These are phyloP conservation scores for Vitrella brassicaformis DNA, from an alignment of 73 alveolate genomes.

Conservation along the genomic window DNA sequence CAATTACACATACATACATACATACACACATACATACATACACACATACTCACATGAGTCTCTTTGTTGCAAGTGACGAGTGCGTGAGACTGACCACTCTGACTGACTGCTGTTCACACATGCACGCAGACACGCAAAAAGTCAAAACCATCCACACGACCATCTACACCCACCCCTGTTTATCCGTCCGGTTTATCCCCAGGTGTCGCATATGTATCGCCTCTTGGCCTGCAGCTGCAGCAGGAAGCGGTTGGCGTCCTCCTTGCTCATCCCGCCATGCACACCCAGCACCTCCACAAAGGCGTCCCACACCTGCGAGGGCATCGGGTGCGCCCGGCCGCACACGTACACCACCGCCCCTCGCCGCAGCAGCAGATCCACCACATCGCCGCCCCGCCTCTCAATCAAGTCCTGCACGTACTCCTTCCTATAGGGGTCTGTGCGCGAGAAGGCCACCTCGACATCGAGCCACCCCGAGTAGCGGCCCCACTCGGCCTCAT, in stretches of 20 bases:
- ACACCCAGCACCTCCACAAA: slow-evolving; percentile 2
- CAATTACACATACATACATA: too few relatives aligned
- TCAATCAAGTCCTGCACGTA: slow-evolving; percentile 33
- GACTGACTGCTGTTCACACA: too few relatives aligned
- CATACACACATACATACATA: too few relatives aligned
- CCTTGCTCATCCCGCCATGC: neutral
- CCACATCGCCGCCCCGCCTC: slow-evolving; percentile 12
- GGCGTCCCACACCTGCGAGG: slow-evolving; percentile 2
- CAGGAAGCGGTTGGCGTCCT: neutral
- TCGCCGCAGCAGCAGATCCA: slow-evolving; percentile 2
- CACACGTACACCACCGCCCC: slow-evolving; percentile 29
- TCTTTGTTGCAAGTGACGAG: too few relatives aligned
- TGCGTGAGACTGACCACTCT: too few relatives aligned
- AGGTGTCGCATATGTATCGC: slow-evolving; percentile 31
- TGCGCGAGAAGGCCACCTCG: slow-evolving; percentile 26
- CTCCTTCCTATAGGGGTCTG: slow-evolving; percentile 1
- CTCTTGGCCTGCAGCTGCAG: slow-evolving; percentile 2
- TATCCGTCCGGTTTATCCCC: slow-evolving; percentile 36
- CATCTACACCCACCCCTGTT: too few relatives aligned
- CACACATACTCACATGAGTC: too few relatives aligned
- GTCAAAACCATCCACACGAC: too few relatives aligned
- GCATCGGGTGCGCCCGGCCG: slow-evolving; percentile 41
- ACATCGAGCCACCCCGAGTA: slow-evolving; percentile 13
- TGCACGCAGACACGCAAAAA: too few relatives aligned
- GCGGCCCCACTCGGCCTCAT: slow-evolving; percentile 17